Conservation (phyloP, 805 yeast genomes). For the Lipomyces spencermartinsiae region DNA sequence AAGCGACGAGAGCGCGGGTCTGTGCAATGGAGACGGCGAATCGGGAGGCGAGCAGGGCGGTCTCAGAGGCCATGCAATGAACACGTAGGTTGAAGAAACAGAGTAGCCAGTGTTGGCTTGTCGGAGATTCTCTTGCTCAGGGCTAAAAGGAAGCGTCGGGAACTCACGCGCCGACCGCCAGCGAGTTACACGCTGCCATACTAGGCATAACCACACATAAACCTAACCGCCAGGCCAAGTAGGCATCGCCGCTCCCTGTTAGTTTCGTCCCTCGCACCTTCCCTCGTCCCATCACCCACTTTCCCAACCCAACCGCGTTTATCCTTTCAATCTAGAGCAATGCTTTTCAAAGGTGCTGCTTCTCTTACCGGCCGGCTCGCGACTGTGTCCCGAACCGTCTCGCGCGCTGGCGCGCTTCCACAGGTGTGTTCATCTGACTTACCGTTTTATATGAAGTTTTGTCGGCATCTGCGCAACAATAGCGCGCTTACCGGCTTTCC, state of each 20-base stretch:
- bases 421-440: conserved; percentile 25
- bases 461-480: neutral
- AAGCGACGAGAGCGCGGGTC: conserved; percentile 37
- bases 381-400: conserved; percentile 21
- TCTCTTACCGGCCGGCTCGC: conserved; percentile 21
- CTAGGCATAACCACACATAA: neutral
- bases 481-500: neutral
- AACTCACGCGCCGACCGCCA: no score
- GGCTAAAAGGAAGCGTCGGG: no score
- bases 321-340: conserved; percentile 17
- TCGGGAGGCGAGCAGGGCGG: conserved; percentile 39
- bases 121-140: neutral
- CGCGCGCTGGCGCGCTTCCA: conserved; percentile 39
- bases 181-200: no score
- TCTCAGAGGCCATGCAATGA: conserved; percentile 18
- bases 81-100: neutral
- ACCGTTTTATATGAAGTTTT: neutral
- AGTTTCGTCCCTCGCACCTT: neutral
- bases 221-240: neutral
- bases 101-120: neutral
- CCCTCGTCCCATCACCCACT: conserved; percentile 5
- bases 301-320: neutral
- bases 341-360: conserved; percentile 25
- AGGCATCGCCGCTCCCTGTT: neutral
- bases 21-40: conserved; percentile 42